Evolutionary conservation across 139 green algal species (phyloP).

Genomic region (Chlorella sp.): DNA sequence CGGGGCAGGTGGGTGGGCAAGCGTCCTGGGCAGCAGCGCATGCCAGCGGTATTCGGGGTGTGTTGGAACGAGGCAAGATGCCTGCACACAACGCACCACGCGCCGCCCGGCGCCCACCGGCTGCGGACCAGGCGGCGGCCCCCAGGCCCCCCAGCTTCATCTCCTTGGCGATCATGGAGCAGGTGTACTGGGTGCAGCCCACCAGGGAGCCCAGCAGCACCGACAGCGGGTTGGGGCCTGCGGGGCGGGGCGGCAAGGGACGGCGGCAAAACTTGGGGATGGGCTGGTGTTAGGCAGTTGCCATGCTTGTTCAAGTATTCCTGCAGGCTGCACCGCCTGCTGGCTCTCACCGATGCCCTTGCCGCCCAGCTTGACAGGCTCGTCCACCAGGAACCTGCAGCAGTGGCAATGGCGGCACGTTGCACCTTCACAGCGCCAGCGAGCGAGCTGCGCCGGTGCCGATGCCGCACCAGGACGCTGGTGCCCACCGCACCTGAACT

Average conservation of each 20-base stretch:
- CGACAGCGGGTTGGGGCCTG: slow-evolving; percentile 37
- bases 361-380: slow-evolving; percentile 33
- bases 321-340: no score
- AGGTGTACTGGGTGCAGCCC: slow-evolving; percentile 36
- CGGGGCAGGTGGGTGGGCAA: not conserved
- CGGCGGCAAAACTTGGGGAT: no score
- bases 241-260: not conserved
- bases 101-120: not conserved
- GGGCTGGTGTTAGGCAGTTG: no score
- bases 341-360: slow-evolving; percentile 26
- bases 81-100: no score
- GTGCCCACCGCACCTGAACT: not conserved
- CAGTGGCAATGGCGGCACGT: no score
- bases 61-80: no score
- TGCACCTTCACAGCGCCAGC: no score
- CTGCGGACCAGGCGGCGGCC: slow-evolving; percentile 6
- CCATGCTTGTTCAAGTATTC: no score
- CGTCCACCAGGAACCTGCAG: slow-evolving; percentile 31
- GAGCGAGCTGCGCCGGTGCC: no score
- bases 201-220: slow-evolving; percentile 32
- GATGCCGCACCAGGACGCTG: no score
- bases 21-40: no score
- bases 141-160: slow-evolving; percentile 14
- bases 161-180: slow-evolving; percentile 31
- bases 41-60: no score